These are phyloP conservation scores for Physcia stellaris DNA, from an alignment of 495 filamentous ascomycete species.

Conservation along the genomic window DNA sequence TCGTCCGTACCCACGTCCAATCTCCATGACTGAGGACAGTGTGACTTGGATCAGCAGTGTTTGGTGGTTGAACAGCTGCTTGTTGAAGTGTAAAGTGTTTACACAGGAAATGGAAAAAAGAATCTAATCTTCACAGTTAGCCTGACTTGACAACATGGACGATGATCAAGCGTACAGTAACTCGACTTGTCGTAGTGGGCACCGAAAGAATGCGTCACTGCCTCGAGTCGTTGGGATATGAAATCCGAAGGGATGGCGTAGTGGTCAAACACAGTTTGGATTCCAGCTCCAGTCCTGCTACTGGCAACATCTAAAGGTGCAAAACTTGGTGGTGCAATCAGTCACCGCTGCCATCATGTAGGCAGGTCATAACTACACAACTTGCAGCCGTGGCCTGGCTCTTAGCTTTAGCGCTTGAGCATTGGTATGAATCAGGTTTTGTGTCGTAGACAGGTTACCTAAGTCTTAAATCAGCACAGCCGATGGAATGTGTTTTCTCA, in stretches of 20 bases:
- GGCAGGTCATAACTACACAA: not conserved
- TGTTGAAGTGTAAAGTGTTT: constrained; percentile 1
- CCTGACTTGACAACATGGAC: not conserved
- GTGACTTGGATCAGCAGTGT: not conserved
- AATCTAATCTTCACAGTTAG: not conserved
- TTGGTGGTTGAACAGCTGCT: not conserved
- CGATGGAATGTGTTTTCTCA: no score
- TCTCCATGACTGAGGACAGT: constrained; percentile 1
- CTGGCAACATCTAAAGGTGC: not conserved
- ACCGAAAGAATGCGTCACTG: not conserved
- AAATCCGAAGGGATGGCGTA: not conserved
- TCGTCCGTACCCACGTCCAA: constrained; percentile 3
- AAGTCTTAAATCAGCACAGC: not conserved
- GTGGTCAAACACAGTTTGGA: not conserved
- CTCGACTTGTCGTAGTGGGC: not conserved
- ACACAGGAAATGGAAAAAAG: constrained; percentile 3
- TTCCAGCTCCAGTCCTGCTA: not conserved
- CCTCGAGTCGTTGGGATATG: not conserved
- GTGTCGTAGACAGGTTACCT: not conserved
- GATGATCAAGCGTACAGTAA: not conserved
- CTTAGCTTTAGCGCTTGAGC: not conserved
- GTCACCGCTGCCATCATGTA: not conserved
- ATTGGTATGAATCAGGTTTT: not conserved
- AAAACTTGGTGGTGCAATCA: not conserved
- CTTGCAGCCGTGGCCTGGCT: not conserved